A percentile compares a stretch with the other conserved stretches of the same genome.
Evolutionary conservation across 73 alveolate genomes (phyloP).

Genomic region (Paramecium octaurelia): DNA sequence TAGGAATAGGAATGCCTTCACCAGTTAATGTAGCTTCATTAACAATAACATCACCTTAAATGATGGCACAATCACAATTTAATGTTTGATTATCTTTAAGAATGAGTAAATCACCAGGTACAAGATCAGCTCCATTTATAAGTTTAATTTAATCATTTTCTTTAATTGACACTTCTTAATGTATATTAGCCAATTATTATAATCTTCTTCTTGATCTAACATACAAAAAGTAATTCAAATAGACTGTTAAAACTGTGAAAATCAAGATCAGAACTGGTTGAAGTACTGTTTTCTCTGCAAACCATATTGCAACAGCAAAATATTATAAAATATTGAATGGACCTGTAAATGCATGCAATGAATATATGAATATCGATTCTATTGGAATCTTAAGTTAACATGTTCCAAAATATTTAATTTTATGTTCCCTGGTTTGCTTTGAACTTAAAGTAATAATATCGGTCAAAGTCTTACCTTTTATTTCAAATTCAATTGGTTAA

Average conservation of each 20-base stretch:
- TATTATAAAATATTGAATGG: neutral
- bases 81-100: neutral
- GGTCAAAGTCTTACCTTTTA: neutral
- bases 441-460: neutral
- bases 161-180: neutral
- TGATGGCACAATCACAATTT: slow-evolving; percentile 80
- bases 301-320: slow-evolving; percentile 37
- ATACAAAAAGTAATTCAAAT: neutral
- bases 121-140: slow-evolving; percentile 1
- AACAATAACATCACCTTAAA: slow-evolving; percentile 79
- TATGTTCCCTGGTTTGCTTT: neutral
- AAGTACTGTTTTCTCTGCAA: neutral
- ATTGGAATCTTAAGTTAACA: neutral
- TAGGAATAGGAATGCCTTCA: slow-evolving; percentile 84
- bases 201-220: neutral
- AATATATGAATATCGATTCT: neutral
- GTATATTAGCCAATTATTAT: slow-evolving; percentile 27
- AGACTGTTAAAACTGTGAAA: neutral
- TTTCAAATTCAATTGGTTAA: neutral
- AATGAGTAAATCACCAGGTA: slow-evolving; percentile 1
- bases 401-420: neutral
- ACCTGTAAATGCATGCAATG: slow-evolving; percentile 17
- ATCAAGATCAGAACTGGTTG: neutral
- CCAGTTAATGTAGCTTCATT: slow-evolving; percentile 92
- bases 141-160: neutral